Conservation (phyloP, 1,139 yeast species). For the Nakaseomyces delphensis region DNA sequence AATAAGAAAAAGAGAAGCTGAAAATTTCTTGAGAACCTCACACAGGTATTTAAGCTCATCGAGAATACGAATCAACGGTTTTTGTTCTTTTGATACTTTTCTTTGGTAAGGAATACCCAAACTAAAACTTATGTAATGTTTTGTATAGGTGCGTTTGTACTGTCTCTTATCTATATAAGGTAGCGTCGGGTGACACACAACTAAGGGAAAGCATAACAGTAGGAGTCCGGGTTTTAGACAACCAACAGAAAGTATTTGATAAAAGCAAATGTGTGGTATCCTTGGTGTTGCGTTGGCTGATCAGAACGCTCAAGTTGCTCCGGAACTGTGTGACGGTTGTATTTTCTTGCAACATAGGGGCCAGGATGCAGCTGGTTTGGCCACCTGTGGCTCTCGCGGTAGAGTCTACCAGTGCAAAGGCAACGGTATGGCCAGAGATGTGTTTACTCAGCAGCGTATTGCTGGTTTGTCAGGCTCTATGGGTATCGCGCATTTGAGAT, state of each 20-base stretch:
- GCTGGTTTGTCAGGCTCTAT: slow-evolving; percentile 77
- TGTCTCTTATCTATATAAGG: no score
- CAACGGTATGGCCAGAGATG: slow-evolving; percentile 97
- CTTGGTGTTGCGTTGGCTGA: slow-evolving; percentile 81
- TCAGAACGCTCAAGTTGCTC: slow-evolving; percentile 63
- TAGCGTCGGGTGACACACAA: no score
- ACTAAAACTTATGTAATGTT: no score
- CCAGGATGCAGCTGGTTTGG: slow-evolving; percentile 99
- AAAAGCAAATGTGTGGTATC: slow-evolving; percentile 96
- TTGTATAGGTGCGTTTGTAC: no score
- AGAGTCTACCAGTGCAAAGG: slow-evolving; percentile 96
- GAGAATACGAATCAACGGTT: slow-evolving; percentile 2
- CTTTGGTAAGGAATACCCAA: background rate
- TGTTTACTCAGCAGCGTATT: slow-evolving; percentile 78
- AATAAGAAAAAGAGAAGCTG: background rate
- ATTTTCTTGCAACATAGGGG: slow-evolving; percentile 95
- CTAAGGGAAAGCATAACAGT: background rate
- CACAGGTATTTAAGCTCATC: slow-evolving; percentile 3
- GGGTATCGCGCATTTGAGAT: slow-evolving; percentile 92
- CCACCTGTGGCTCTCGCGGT: slow-evolving; percentile 91
- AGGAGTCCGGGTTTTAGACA: background rate
- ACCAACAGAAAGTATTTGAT: background rate
- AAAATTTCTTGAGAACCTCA: no score
- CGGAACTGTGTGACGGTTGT: slow-evolving; percentile 88
- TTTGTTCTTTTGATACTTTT: background rate